Conservation (phyloP, 2,329 filamentous ascomycete species). For the Trichoderma cornu-damae region DNA sequence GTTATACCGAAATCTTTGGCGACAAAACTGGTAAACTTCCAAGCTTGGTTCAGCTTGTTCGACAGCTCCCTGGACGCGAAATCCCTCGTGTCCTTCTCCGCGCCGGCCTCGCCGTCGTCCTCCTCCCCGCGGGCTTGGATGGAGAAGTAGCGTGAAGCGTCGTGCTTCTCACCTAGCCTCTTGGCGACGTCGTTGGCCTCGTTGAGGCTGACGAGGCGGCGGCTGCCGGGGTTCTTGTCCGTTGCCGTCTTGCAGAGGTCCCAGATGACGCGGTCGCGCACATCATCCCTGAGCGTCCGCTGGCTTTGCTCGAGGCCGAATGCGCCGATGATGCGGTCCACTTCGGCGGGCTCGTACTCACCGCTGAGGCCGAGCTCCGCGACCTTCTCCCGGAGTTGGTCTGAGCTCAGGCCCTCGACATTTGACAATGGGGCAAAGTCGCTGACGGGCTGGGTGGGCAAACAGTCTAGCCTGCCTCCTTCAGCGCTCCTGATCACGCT, state of each 20-base stretch:
- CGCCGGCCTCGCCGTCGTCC: conserved; percentile 27
- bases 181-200: conserved; percentile 56
- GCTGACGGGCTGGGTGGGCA: conserved; percentile 17
- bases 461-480: conserved; percentile 15
- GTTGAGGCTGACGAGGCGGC: conserved; percentile 49
- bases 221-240: conserved; percentile 33
- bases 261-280: conserved; percentile 28
- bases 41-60: conserved; percentile 20
- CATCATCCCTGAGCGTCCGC: not conserved
- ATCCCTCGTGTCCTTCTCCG: conserved; percentile 26
- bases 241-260: conserved; percentile 33
- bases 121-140: conserved; percentile 28
- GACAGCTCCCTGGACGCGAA: conserved; percentile 29
- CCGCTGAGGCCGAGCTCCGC: conserved; percentile 28
- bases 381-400: conserved; percentile 23
- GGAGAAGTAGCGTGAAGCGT: conserved; percentile 35
- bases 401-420: conserved; percentile 19
- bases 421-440: conserved; percentile 1
- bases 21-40: conserved; percentile 21
- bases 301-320: conserved; percentile 26
- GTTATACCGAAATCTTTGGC: conserved; percentile 18
- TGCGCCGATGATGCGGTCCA: conserved; percentile 26
- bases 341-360: conserved; percentile 26
- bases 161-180: conserved; percentile 48
- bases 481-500: not conserved